phyloP scores from a whole-genome alignment of 1,284 basidiomycete genomes.

The Mycosarcoma maydis region DNA sequence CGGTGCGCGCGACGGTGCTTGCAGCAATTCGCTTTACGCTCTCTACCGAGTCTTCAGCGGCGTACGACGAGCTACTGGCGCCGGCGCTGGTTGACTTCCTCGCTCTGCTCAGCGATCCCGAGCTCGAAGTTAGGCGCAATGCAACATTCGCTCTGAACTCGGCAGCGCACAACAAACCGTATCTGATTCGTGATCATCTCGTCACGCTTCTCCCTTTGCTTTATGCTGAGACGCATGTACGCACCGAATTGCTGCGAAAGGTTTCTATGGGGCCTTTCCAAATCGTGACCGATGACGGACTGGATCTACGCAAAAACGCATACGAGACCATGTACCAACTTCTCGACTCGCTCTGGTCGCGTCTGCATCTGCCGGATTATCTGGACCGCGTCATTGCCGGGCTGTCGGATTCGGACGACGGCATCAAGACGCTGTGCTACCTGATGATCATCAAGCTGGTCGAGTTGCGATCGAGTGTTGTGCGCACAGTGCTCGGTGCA shows the following conservation, averaged over 20 bases:
- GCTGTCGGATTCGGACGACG: constrained; percentile 83
- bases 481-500: constrained; percentile 80
- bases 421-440: constrained; percentile 95
- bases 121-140: constrained; percentile 68
- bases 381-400: constrained; percentile 83
- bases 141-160: constrained; percentile 83
- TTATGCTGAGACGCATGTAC: constrained; percentile 85
- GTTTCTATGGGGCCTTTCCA: constrained; percentile 99
- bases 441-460: constrained; percentile 92
- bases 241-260: constrained; percentile 70
- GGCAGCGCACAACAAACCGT: constrained; percentile 90
- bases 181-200: constrained; percentile 87
- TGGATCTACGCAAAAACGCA: constrained; percentile 86
- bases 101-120: constrained; percentile 82
- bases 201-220: constrained; percentile 79
- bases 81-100: constrained; percentile 89
- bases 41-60: constrained; percentile 78
- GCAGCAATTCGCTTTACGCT: constrained; percentile 96
- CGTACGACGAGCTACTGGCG: constrained; percentile 87
- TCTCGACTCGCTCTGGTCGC: constrained; percentile 86
- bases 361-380: constrained; percentile 86
- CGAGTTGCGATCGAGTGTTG: constrained; percentile 70
- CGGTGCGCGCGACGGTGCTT: constrained; percentile 82
- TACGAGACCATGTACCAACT: constrained; percentile 97
- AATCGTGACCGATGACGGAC: constrained; percentile 90